Evolutionary conservation across 139 green algal species (phyloP).

Genomic region (Tetratostichococcus sp.): DNA sequence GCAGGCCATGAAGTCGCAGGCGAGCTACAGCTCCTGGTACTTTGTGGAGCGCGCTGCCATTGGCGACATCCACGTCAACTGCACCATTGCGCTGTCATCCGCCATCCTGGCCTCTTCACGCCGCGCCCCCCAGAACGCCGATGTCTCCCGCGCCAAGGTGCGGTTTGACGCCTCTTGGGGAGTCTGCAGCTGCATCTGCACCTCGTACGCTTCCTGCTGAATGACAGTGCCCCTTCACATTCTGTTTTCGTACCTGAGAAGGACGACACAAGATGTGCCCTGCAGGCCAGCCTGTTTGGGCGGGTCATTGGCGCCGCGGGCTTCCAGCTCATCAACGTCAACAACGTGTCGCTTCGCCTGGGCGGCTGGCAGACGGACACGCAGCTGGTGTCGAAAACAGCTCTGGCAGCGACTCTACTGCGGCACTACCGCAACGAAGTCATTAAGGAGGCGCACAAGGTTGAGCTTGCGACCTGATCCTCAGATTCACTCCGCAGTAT

Average conservation of each 20-base stretch:
- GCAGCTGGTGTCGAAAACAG: conserved; percentile 32
- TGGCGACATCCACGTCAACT: conserved; percentile 57
- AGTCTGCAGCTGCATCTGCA: too few relatives aligned
- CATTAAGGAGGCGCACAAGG: conserved; percentile 67
- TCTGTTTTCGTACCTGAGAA: too few relatives aligned
- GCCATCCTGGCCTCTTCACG: conserved; percentile 34
- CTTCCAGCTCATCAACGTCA: conserved; percentile 86
- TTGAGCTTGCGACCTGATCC: too few relatives aligned
- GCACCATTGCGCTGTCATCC: conserved; percentile 72
- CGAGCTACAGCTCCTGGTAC: conserved; percentile 60
- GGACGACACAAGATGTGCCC: too few relatives aligned
- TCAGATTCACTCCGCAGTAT: too few relatives aligned
- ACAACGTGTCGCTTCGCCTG: conserved; percentile 75
- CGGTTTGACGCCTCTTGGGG: too few relatives aligned
- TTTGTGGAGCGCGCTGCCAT: conserved; percentile 66
- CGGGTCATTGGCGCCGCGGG: conserved; percentile 58
- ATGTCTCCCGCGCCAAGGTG: neutral
- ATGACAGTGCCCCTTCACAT: too few relatives aligned
- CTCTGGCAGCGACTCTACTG: conserved; percentile 39
- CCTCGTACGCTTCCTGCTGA: too few relatives aligned
- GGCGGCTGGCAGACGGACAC: conserved; percentile 30
- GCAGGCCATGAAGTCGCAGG: conserved; percentile 64
- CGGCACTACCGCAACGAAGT: conserved; percentile 66
- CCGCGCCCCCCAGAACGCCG: neutral
- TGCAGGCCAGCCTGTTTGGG: conserved; percentile 28